Evolutionary conservation across 2,329 filamentous ascomycete species (phyloP), one percentile per base, ranked within the genome.

Genomic region (Aotearoamyces nothofagi): DNA sequence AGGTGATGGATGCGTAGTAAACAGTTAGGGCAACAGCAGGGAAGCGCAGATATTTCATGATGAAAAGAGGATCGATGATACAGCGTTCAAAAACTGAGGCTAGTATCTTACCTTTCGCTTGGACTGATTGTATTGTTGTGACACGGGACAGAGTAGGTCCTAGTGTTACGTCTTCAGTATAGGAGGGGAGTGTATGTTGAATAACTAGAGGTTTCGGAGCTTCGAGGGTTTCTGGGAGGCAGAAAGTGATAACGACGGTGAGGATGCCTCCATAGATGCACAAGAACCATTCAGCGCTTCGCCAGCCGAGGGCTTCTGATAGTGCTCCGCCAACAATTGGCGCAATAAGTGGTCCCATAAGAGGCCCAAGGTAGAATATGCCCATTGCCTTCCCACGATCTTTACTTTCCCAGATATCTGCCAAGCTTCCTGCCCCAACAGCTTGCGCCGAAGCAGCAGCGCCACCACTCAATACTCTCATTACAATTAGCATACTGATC

Each of bases 361-460:
- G 53, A 0, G 82, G 81, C 0, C 82, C 82, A 0, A 90, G 61
- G 42, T 86, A 90, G 52, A 87, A 90, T 22, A 80, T 62, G 3
- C 78, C 70, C 80, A 90, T 90, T n/a, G 81, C 81, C 10, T 58
- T 59, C 3, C 82, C 82, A 27, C 82, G 61, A 48, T 87, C 75
- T 27, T 58, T 62, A 0, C 71, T 53, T 38, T 82, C 76, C 76
- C 80, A 92, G 9, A 87, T 61, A 46, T 90, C 81, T 24, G 81
- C 74, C 33, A 90, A 80, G 3, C 81, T 86, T 5, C 82, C 82
- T 2, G 80, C 80, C 4, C 82, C 81, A 5, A 90, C 80, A 5
- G 81, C 77, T 49, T 87, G 81, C 0, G 86, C 81, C 2, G 76
- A 80, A 2, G 81, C 80, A 0, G 80, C 72, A 3, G 80, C 78